Base-by-base conservation (phyloP, 768 basidiomycete species). In the Podaxis sp. region DNA sequence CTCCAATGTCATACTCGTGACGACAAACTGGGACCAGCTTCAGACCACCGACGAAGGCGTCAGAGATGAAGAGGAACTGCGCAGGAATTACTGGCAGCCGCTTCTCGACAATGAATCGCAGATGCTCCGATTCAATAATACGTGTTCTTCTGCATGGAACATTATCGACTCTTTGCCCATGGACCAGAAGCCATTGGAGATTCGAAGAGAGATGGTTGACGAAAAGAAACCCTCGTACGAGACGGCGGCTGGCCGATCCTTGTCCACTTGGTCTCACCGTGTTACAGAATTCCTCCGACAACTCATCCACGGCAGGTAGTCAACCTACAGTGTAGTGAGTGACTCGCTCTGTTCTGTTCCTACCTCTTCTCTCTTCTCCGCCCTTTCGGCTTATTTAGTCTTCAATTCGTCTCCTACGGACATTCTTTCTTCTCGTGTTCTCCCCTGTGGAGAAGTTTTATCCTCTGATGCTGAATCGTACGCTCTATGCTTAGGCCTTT, bases 161-260 rank as follows among this genome's bases (percentile, higher is more conserved):
- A 59, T 69, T 10, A 58, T 69, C 10, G 26, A 48, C 24, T 40
- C 59, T 8, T 55, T 68, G 12, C 40, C 58, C 17, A 41, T 46
- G 38, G 60, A 48, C 3, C 40, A n/a, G 7, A 37, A 38, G 24
- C 40, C 62, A 38, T 33, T 67, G 46, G 33, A 64, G 33, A 50
- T 71, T 51, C 58, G 68, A 55, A 22, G 65, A 46, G 63, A 71
- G 54, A 58, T 68, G 66, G 64, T 70, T 24, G 62, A 65, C 33
- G 36, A 63, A 24, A 38, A 48, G 4, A 59, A 38, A 44, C 37
- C 56, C n/a, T 49, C 64, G 12, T 4, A 4, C 1, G 24, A 63
- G 7, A 67, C 68, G 22, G 20, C 60, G 7, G 66, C 68, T 3
- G 67, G 57, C 1, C 58, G 57, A n/a, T 60, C 65, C 2, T 46